Conservation (phyloP, 1,284 basidiomycete genomes). For the Cronartium ribicola region DNA sequence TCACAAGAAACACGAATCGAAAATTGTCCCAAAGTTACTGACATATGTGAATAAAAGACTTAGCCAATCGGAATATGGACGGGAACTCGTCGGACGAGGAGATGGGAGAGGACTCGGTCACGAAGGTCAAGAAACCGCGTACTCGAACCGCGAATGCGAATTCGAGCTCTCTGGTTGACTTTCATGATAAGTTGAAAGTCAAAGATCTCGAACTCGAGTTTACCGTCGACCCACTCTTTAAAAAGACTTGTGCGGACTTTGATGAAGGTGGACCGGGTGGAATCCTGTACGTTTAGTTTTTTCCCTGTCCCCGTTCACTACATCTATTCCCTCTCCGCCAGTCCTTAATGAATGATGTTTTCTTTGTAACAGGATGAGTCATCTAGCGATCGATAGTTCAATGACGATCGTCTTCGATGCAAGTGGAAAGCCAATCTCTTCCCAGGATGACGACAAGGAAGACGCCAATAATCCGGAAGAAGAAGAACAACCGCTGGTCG, state of each 20-base stretch:
- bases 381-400: slow-evolving; percentile 68
- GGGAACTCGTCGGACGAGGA: slow-evolving; percentile 60
- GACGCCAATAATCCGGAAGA: slow-evolving; percentile 69
- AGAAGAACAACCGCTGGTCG: slow-evolving; percentile 46
- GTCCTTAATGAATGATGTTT: slow-evolving; percentile 19
- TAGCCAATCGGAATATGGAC: slow-evolving; percentile 50
- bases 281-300: slow-evolving; percentile 47
- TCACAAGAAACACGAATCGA: not conserved
- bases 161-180: slow-evolving; percentile 66
- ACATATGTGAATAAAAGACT: slow-evolving; percentile 45
- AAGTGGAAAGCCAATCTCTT: slow-evolving; percentile 53
- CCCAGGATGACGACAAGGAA: slow-evolving; percentile 56
- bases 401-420: slow-evolving; percentile 94
- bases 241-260: slow-evolving; percentile 96
- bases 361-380: slow-evolving; percentile 53
- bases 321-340: slow-evolving; percentile 61
- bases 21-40: slow-evolving; percentile 57
- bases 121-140: slow-evolving; percentile 54
- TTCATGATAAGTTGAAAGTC: slow-evolving; percentile 70
- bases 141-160: slow-evolving; percentile 50
- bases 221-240: slow-evolving; percentile 91
- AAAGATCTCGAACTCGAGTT: slow-evolving; percentile 85
- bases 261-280: slow-evolving; percentile 97
- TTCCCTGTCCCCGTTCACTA: slow-evolving; percentile 61
- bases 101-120: slow-evolving; percentile 57